These are phyloP conservation scores for Solanum paucissectum DNA, from an alignment of 257 asterid species.

Conservation along the genomic window DNA sequence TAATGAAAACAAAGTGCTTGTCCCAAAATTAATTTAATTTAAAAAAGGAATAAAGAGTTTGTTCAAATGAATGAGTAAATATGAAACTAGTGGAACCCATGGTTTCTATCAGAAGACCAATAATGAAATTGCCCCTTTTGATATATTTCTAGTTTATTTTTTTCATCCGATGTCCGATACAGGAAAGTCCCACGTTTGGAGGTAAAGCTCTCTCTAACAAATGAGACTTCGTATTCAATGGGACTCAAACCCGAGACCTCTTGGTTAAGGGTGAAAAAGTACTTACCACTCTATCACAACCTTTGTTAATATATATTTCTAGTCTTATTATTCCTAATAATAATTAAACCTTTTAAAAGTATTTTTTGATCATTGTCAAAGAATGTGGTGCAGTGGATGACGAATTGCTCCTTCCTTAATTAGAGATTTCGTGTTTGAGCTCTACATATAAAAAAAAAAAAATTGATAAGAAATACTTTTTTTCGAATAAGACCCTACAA, in stretches of 20 bases:
- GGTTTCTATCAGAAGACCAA: background rate
- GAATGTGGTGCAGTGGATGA: too few species aligned
- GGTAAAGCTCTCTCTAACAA: too few species aligned
- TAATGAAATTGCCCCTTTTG: background rate
- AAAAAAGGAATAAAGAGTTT: too few species aligned
- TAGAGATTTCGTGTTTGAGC: background rate
- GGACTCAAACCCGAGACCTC: too few species aligned
- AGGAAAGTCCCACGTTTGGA: too few species aligned
- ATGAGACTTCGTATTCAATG: too few species aligned
- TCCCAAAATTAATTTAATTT: background rate
- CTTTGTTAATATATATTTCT: too few species aligned
- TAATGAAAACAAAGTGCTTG: background rate
- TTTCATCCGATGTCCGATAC: fast-evolving
- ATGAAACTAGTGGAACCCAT: background rate
- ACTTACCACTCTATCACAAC: too few species aligned
- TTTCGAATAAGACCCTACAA: fast-evolving
- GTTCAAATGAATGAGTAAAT: background rate
- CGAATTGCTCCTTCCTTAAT: background rate
- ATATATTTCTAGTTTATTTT: background rate
- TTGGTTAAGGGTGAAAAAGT: too few species aligned
- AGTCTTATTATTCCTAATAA: too few species aligned
- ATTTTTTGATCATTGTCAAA: background rate
- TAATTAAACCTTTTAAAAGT: background rate
- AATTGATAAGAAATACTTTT: too few species aligned
- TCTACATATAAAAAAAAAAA: too few species aligned